Evolutionary conservation across 208 protist genomes (phyloP).

Genomic region (Wallacemonas sp.): DNA sequence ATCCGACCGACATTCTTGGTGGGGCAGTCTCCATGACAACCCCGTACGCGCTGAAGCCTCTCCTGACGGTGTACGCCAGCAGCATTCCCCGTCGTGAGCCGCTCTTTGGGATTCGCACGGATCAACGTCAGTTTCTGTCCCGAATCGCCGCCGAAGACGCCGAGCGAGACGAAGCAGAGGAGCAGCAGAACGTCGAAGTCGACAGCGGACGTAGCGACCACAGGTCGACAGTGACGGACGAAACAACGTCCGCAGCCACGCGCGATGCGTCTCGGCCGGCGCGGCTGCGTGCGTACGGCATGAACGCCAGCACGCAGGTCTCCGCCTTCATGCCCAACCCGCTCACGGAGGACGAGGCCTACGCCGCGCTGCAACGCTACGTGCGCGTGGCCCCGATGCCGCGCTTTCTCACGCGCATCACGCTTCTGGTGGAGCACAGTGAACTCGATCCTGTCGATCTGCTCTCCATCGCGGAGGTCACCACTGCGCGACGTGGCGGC

Average conservation of each 20-base stretch:
- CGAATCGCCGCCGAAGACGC: constrained; percentile 1
- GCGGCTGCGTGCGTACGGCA: background rate
- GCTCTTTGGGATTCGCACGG: constrained; percentile 43
- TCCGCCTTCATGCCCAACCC: constrained; percentile 3
- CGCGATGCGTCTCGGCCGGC: too few relatives aligned
- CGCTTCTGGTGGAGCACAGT: constrained; percentile 80
- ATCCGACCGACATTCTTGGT: constrained; percentile 10
- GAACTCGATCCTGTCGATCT: constrained; percentile 62
- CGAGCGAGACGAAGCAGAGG: background rate
- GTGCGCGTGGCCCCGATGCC: constrained; percentile 55
- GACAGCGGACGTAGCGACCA: too few relatives aligned
- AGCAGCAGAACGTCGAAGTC: background rate
- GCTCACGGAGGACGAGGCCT: constrained; percentile 24
- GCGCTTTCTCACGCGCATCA: constrained; percentile 75
- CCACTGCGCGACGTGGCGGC: constrained; percentile 20
- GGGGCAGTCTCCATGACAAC: constrained; percentile 27
- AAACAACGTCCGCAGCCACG: too few relatives aligned
- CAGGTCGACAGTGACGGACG: too few relatives aligned
- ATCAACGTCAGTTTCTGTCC: constrained; percentile 6
- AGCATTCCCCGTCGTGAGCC: constrained; percentile 73
- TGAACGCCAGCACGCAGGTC: constrained; percentile 9
- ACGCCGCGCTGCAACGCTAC: constrained; percentile 18
- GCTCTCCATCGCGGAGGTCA: constrained; percentile 66
- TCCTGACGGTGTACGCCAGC: constrained; percentile 74
- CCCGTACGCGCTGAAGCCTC: constrained; percentile 63